Base-by-base conservation (phyloP, 768 basidiomycete genomes). In the Suillus subaureus region DNA sequence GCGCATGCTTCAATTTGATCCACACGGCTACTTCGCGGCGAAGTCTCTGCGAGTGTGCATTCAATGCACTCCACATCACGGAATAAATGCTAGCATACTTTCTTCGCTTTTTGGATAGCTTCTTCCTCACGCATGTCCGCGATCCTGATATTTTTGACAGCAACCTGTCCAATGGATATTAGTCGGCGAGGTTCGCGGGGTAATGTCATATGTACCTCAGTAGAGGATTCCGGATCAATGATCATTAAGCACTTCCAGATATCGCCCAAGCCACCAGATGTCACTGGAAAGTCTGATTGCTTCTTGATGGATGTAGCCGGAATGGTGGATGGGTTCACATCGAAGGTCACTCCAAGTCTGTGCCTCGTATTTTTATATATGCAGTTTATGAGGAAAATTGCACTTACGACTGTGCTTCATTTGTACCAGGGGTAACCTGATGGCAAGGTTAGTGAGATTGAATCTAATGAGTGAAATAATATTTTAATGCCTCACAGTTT, bases 21-120 rank as follows among this genome's bases (percentile, higher is more conserved):
- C 57, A 58, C 16, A 39, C 57, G 9, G 37, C 37, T 58, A 58
- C 57, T 40, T 58, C 37, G 15, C 57, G 23, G 26, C 57, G 57
- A 39, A 58, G 57, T 58, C 37, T 39, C 57, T 58, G 16, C 8
- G 23, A 40, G 9, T 5, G 9, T 5, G 2, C 1, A 26, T 58
- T 58, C 37, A 28, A 40, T 40, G 16, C 5, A 26, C 16, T 11
- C 18, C 23, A 39, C 9, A 58, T 26, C 11, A 16, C 8, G 8
- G 56, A 26, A 26, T 26, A 1, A 26, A 40, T 16, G 2, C 1
- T 6, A 16, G 37, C 23, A 26, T 26, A 58, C 57, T 8, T 26
- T 39, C 57, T 9, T 40, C 23, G 57, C 37, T 40, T 58, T 37
- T 58, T 58, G 23, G 9, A 58, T 4, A 9, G 23, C 16, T 39